Base-by-base conservation (phyloP, 2,329 filamentous ascomycete genomes). In the Pseudogymnoascus sp. region DNA sequence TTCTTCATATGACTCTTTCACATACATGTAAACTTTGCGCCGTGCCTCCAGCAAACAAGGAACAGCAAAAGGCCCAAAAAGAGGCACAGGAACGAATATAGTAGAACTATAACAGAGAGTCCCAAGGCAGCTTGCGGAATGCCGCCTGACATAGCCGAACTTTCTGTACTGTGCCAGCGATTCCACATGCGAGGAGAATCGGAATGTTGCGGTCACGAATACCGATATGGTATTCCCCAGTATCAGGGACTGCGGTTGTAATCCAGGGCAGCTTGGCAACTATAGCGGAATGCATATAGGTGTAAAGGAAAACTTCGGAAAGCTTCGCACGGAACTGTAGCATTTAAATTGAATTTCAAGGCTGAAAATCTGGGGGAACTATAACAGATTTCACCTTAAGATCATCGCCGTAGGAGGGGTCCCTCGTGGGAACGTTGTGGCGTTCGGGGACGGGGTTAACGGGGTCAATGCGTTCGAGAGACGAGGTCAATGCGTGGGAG, bases 41-140 rank as follows among this genome's bases (percentile, higher is more conserved):
- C 63, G 23, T 54, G 60, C 37, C 34, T 62, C 63, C 63, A 64
- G 14, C 61, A 16, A 29, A 64, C 12, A 42, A 16, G 37, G 10
- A 62, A 51, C n/a, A 64, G 42, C 4, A 64, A 40, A 34, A 60
- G 11, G 11, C 63, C 54, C 14, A 47, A n/a, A 11, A 16, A 29
- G 12, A 64, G 34, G 42, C 60, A 64, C 42, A 64, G 23, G 14
- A 36, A 40, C 16, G 63, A 51, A n/a, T 64, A 64, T n/a, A 64
- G 8, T 16, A 64, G 36, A 36, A 64, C 42, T 4, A 54, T 36
- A 39, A 64, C 42, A 6, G 63, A 34, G 4, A 64, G 14, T 26
- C 39, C 39, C 6, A 64, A 18, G 11, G 63, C 39, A 21, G 42
- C 63, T 4, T 29, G 36, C 16, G 63, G 60, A 47, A 64, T 29